Conservation (phyloP, 768 basidiomycete species). For the Gelatoporia subvermispora region DNA sequence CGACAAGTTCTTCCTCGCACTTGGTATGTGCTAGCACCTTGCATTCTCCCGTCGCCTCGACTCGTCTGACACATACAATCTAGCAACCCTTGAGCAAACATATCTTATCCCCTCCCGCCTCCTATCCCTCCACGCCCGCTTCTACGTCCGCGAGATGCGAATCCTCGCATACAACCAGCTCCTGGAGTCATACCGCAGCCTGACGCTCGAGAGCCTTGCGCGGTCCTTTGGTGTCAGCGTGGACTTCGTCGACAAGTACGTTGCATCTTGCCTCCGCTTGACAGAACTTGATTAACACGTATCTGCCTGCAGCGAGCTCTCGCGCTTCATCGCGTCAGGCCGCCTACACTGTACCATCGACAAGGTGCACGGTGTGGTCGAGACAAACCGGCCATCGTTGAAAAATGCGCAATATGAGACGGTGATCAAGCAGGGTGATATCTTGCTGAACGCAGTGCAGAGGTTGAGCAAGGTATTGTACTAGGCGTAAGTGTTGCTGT, state of each 20-base stretch:
- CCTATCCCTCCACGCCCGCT: slow-evolving; percentile 81
- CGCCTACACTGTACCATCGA: slow-evolving; percentile 87
- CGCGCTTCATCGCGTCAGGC: slow-evolving; percentile 85
- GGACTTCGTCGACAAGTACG: slow-evolving; percentile 83
- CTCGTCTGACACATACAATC: not conserved
- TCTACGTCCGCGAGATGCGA: slow-evolving; percentile 93
- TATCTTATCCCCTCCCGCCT: slow-evolving; percentile 85
- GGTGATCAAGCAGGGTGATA: slow-evolving; percentile 90
- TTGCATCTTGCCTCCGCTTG: slow-evolving; percentile 8
- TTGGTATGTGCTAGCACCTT: slow-evolving; percentile 46
- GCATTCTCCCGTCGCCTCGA: not conserved
- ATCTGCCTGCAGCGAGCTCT: slow-evolving; percentile 62
- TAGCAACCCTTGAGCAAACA: slow-evolving; percentile 85
- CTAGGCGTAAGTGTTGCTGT: slow-evolving; percentile 16
- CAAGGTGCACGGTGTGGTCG: slow-evolving; percentile 90
- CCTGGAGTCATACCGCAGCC: slow-evolving; percentile 84
- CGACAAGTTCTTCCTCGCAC: slow-evolving; percentile 86
- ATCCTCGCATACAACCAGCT: slow-evolving; percentile 90
- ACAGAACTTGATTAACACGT: not conserved
- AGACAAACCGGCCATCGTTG: slow-evolving; percentile 73
- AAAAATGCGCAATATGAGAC: slow-evolving; percentile 90
- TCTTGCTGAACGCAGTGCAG: slow-evolving; percentile 83
- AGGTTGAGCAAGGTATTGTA: slow-evolving; percentile 85
- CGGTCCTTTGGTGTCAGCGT: slow-evolving; percentile 86
- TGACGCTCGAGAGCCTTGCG: slow-evolving; percentile 84